These are phyloP conservation scores for Dictyostelium firmibasis DNA, from an alignment of 78 protist genomes.

Conservation along the genomic window DNA sequence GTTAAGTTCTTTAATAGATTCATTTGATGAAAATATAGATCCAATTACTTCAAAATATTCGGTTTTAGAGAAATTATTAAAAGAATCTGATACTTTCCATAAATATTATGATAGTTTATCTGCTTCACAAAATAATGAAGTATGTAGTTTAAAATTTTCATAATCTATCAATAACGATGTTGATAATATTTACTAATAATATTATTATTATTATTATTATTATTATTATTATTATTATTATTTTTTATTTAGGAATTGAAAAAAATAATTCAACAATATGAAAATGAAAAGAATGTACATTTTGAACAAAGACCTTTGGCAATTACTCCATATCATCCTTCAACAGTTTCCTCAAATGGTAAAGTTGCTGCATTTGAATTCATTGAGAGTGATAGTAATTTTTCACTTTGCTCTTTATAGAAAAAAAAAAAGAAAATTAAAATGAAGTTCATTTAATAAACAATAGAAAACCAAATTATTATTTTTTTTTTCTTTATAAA, in stretches of 20 bases:
- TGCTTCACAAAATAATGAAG: neutral
- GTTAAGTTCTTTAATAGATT: neutral
- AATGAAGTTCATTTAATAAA: too few species aligned
- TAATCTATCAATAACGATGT: too few species aligned
- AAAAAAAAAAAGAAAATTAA: neutral
- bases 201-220: neutral
- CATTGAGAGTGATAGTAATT: neutral
- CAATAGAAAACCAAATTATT: neutral
- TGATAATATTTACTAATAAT: neutral
- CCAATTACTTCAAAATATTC: neutral
- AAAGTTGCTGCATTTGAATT: neutral
- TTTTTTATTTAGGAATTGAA: constrained; percentile 33
- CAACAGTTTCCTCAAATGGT: neutral
- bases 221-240: neutral
- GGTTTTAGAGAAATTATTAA: neutral
- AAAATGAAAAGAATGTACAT: constrained; percentile 22
- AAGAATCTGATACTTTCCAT: constrained; percentile 13
- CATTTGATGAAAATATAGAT: constrained; percentile 7
- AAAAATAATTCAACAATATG: neutral
- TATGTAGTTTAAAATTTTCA: neutral
- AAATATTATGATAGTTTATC: constrained; percentile 14
- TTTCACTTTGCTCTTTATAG: neutral
- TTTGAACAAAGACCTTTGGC: constrained; percentile 6
- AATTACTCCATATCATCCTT: neutral
- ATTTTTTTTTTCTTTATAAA: neutral